A percentile compares a stretch with the other conserved stretches of the same genome.
These are phyloP conservation scores for Chenopodium album DNA, from an alignment of 148 eudicot species.

Conservation along the genomic window DNA sequence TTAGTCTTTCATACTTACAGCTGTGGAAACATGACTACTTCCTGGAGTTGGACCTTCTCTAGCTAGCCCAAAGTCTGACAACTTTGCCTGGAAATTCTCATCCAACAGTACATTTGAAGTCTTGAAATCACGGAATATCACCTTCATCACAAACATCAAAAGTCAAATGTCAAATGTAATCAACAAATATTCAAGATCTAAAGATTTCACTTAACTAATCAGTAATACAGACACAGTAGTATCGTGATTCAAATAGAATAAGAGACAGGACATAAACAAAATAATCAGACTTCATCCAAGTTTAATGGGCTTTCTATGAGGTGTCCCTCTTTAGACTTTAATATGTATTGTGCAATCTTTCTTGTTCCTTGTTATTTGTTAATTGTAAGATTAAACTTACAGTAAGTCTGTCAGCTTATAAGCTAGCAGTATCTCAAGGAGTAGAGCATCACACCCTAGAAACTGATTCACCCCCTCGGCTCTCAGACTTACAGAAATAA, in stretches of 20 bases:
- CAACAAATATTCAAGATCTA: neutral
- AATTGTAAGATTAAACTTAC: neutral
- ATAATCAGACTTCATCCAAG: too few species aligned
- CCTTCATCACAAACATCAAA: constrained; percentile 41
- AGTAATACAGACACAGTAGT: neutral
- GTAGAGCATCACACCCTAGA: neutral
- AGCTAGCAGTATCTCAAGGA: neutral
- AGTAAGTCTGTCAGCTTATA: neutral
- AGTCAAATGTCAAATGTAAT: neutral
- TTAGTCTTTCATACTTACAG: constrained; percentile 40
- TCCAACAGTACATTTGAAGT: constrained; percentile 81
- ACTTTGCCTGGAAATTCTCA: constrained; percentile 65
- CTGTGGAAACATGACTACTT: constrained; percentile 79
- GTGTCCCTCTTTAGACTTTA: neutral
- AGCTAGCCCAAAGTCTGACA: constrained; percentile 91
- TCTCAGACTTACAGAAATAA: neutral
- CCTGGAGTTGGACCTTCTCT: constrained; percentile 87
- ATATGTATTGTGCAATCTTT: neutral
- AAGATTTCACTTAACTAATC: neutral
- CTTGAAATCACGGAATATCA: constrained; percentile 86
- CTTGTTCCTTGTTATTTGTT: neutral
- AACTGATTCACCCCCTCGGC: neutral
- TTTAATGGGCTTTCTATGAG: too few species aligned
- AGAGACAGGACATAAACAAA: neutral
- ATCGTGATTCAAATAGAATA: neutral